Evolutionary conservation across 768 basidiomycete genomes (phyloP).

Genomic region (Royoungia palumana): DNA sequence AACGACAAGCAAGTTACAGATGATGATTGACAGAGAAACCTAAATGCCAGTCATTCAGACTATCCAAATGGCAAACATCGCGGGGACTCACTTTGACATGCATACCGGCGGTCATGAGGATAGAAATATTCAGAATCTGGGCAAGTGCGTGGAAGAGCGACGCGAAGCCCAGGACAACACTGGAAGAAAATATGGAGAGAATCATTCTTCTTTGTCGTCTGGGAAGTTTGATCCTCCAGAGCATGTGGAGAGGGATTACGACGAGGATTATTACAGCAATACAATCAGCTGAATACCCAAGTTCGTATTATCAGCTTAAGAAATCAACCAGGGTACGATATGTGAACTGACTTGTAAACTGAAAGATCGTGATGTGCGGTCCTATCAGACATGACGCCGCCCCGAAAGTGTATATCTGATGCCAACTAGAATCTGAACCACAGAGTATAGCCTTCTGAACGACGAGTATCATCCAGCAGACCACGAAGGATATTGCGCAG

Average conservation of each 20-base stretch:
- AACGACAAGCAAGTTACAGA: too few relatives aligned
- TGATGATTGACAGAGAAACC: too few relatives aligned
- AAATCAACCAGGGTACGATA: too few relatives aligned
- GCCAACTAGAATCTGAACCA: too few relatives aligned
- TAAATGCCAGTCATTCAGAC: not conserved
- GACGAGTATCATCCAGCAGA: slow-evolving; percentile 1
- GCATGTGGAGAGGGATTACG: slow-evolving; percentile 11
- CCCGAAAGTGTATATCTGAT: not conserved
- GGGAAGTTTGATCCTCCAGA: slow-evolving; percentile 20
- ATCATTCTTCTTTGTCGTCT: slow-evolving; percentile 22
- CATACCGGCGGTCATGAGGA: slow-evolving; percentile 4
- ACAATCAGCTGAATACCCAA: slow-evolving; percentile 5
- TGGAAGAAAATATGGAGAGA: slow-evolving; percentile 17
- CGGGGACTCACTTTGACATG: slow-evolving; percentile 11
- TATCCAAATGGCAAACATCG: not conserved
- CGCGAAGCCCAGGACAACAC: slow-evolving; percentile 10
- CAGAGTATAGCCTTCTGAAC: not conserved
- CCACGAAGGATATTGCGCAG: not conserved
- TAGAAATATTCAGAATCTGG: slow-evolving; percentile 3
- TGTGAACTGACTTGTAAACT: not conserved
- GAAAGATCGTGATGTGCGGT: not conserved
- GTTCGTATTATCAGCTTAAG: too few relatives aligned
- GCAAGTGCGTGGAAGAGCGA: slow-evolving; percentile 11
- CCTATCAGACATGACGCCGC: not conserved
- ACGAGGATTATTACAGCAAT: slow-evolving; percentile 4